Base-by-base conservation (phyloP, 169 alveolate genomes). In the Perkinsus marinus region DNA sequence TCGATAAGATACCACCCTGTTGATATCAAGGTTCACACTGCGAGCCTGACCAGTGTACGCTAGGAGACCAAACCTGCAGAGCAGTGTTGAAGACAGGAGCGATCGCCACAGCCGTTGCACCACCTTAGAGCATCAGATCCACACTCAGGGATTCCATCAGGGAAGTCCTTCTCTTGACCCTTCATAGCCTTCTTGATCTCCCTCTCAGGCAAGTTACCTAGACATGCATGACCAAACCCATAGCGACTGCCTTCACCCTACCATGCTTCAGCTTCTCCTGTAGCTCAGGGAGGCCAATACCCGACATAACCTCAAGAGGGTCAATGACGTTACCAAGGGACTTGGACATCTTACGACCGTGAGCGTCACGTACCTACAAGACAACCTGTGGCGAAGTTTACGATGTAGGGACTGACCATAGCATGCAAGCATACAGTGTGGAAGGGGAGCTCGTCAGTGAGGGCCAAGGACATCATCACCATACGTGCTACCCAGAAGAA, bases 401-500 rank as follows among this genome's bases (percentile, higher is more conserved):
- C 30, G 46, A 9, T 5, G 9, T 9, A 30, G 5, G 90, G 43
- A 2, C 16, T 39, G 0, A 99, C 98, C 98, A 98, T 96, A n/a
- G 99, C 99, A 94, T 98, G 99, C 47, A 98, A 95, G 96, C 96
- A 98, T 36, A 98, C 99, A n/a, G 98, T 96, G 92, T 95, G 95
- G 95, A 99, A 99, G 39, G 99, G 99, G 41, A 99, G 97, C 93
- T 97, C 94, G 90, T 96, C 99, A 91, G 98, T 97, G 90, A 99
- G 96, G 90, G 97, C 98, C 69, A 98, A 95, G 57, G 99, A 95
- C 98, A 99, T 97, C 99, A 98, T 97, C 90, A 98, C 99, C 99
- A 98, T 98, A 93, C 99, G 95, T 10, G 99, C 99, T 39, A 99
- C 99, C 99, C 99, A 99, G 97, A 99, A 99, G 98, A 99, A 99